Evolutionary conservation across 306 rosid genomes (phyloP), one percentile per base, ranked within the genome.

Genomic region (Senna tora): DNA sequence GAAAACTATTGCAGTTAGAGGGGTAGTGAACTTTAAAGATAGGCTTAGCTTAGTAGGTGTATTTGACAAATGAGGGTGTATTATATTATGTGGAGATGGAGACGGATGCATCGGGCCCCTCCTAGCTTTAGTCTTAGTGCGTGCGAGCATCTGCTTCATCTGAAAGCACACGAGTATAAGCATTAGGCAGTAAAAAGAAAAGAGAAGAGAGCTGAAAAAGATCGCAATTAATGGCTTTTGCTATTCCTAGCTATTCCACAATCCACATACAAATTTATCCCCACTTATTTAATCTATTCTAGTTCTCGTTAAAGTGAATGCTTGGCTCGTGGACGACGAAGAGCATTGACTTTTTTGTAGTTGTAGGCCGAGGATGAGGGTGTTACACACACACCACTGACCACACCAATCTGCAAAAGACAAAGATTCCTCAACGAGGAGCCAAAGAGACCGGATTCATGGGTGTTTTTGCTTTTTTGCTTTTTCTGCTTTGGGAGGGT

Each of bases 391-490:
- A n/a, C n/a, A n/a, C n/a, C n/a, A n/a, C n/a, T n/a, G 45, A 45
- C 69, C 69, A 75, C 69, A 21, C 30, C 30, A 25, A 25, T 25
- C 58, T 9, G 14, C 58, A 20, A 67, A 69, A 75, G 73, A 79
- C 76, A 80, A 74, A 87, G 96, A 92, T 87, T 87, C 91, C 84
- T 69, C 5, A 77, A 86, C 97, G 83, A 89, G 93, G 91, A 6
- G 30, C 14, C 30, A 52, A 9, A 52, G 32, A 12, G 2, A 52
- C 55, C 55, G 36, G 61, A 55, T 12, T 12, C 25, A 22, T 12
- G 38, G 61, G 38, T n/a, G 38, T 5, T 42, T 54, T 41, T 53
- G 49, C 67, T 21, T n/a, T 65, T 64, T 56, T 25, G 1, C 1
- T 7, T 46, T 67, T 75, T 67, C 73, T 63, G 52, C 75, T 72